Conservation (phyloP, 2,329 filamentous ascomycete species). For the Capronia americana region DNA sequence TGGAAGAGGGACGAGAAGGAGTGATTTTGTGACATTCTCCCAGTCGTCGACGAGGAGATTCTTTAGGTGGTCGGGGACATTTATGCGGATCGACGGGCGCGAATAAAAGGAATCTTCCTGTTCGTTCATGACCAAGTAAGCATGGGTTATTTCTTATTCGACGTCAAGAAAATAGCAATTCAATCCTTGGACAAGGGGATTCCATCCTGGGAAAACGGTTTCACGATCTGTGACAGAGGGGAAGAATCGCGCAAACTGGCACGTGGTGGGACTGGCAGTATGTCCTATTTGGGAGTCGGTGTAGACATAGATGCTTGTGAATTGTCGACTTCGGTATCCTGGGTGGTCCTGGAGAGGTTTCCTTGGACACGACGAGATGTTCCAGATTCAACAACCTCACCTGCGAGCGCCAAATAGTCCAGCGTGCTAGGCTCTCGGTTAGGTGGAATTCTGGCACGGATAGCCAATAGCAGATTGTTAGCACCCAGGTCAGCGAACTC, state of each 20-base stretch:
- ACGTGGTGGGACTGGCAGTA: neutral
- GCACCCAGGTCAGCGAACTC: neutral
- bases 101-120: slow-evolving; percentile 89
- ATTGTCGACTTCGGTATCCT: neutral
- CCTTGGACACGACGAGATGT: neutral
- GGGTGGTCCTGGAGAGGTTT: neutral
- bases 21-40: slow-evolving; percentile 97
- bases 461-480: neutral
- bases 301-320: neutral
- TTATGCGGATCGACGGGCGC: slow-evolving; percentile 83
- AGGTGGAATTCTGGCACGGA: neutral
- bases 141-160: slow-evolving; percentile 11
- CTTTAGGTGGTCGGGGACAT: slow-evolving; percentile 88
- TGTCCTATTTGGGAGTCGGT: neutral
- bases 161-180: neutral
- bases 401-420: slow-evolving; percentile 11
- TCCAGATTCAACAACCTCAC: slow-evolving; percentile 14
- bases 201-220: neutral
- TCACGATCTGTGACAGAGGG: neutral
- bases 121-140: slow-evolving; percentile 23
- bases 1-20: slow-evolving; percentile 85
- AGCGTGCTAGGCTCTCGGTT: neutral
- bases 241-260: neutral
- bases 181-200: neutral
- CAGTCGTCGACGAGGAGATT: slow-evolving; percentile 95